Base-by-base conservation (phyloP, 768 basidiomycete genomes). In the Tulasnella sp. region DNA sequence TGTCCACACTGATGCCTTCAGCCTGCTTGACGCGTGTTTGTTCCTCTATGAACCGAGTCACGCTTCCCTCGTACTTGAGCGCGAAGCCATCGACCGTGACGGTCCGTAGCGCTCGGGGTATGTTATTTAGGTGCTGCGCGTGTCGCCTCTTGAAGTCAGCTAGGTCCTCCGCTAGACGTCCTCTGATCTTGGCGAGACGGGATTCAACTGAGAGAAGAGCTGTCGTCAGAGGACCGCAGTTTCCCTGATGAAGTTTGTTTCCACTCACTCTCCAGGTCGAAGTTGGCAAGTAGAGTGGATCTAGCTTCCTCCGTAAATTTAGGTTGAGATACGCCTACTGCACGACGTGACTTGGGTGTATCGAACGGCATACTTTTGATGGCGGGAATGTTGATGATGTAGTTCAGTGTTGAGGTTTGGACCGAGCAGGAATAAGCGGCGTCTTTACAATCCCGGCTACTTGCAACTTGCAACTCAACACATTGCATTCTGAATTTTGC, bases 71-170 rank as follows among this genome's bases (percentile, higher is more conserved):
- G 21, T 61, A 64, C 49, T 61, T 62, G 29, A 50, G 56, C 23
- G 55, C 61, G 45, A 64, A 64, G 19, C 58, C 61, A 15, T 54
- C 45, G 3, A 64, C 32, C 4, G 63, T 64, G 27, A 64, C 54
- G 19, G 38, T 44, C n/a, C 61, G 61, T n/a, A 62, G 15, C n/a
- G 21, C 38, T n/a, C 51, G 51, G 17, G 63, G 61, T 17, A 64
- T 58, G 17, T 55, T 29, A 19, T 61, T 56, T n/a, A 64, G 51
- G 19, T 55, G 47, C n/a, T 38, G 38, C 30, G 50, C 32, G n/a
- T 61, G 54, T 21, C 49, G 50, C 29, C 55, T 44, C 53, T 64
- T 53, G 32, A 64, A 62, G 27, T 59, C 42, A 13, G 17, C 50
- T 17, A 62, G 45, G 15, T 51, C 29, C 13, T 49, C 56, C 24